Percentiles rank a stretch among this genome's conserved stretches.
phyloP scores from a whole-genome alignment of 2,329 filamentous ascomycete genomes.

The Alternaria atra region DNA sequence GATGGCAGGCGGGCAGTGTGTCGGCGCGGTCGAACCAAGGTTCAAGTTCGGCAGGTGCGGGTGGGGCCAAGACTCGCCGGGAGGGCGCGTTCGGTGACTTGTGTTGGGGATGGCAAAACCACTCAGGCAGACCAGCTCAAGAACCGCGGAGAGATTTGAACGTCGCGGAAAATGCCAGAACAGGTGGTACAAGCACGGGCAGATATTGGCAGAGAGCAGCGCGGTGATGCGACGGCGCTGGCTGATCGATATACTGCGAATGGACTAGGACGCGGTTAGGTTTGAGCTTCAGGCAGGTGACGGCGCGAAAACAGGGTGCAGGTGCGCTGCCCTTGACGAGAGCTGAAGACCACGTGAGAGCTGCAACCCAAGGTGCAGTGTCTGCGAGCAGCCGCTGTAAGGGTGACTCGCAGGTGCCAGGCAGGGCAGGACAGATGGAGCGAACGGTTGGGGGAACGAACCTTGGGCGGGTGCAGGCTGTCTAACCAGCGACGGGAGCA shows the following conservation, averaged over 20 bases:
- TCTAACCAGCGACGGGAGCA: slow-evolving; percentile 18
- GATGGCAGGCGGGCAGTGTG: slow-evolving; percentile 8
- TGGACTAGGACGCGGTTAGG: slow-evolving; percentile 13
- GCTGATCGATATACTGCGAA: slow-evolving; percentile 12
- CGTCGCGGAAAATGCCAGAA: slow-evolving; percentile 3
- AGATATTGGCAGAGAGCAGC: neutral
- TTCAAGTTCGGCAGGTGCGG: slow-evolving; percentile 11
- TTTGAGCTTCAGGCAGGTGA: slow-evolving; percentile 18
- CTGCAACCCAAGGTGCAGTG: slow-evolving; percentile 9
- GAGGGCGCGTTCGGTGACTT: slow-evolving; percentile 12
- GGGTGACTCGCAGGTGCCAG: slow-evolving; percentile 27
- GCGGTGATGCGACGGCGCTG: slow-evolving; percentile 14
- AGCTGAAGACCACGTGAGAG: slow-evolving; percentile 29
- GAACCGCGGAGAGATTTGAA: neutral
- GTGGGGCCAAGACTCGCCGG: slow-evolving; percentile 20
- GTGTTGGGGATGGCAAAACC: neutral
- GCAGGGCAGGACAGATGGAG: slow-evolving; percentile 17
- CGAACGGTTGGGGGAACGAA: slow-evolving; percentile 15
- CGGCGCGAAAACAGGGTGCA: slow-evolving; percentile 16
- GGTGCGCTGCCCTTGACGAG: slow-evolving; percentile 27
- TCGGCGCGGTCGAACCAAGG: slow-evolving; percentile 19
- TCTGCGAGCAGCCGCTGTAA: slow-evolving; percentile 34
- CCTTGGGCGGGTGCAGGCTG: slow-evolving; percentile 9
- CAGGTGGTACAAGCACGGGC: slow-evolving; percentile 11
- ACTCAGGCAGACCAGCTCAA: neutral